These are phyloP conservation scores for Angophora floribunda DNA, from an alignment of 345 rosid genomes.

Conservation along the genomic window DNA sequence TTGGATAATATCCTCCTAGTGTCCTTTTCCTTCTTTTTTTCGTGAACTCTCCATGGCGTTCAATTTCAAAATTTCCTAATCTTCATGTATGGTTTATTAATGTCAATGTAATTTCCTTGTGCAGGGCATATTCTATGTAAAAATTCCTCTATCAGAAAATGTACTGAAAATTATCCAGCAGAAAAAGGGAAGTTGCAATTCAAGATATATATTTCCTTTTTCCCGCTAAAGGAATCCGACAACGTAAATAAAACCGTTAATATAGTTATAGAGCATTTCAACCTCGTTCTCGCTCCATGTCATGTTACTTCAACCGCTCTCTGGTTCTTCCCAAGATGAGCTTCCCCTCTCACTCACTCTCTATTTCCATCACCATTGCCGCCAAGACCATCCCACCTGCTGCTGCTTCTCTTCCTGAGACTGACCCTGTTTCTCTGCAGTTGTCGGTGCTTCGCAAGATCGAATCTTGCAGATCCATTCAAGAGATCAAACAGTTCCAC, in stretches of 20 bases:
- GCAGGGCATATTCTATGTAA: no score
- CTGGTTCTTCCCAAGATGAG: background rate
- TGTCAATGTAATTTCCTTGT: background rate
- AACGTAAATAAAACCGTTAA: background rate
- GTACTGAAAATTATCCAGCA: background rate
- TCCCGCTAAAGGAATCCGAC: background rate
- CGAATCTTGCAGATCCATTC: conserved; percentile 15
- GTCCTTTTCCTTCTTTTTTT: background rate
- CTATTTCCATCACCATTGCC: background rate
- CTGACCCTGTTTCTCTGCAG: background rate
- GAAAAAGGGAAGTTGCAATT: no score
- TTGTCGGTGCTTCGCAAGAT: conserved; percentile 1
- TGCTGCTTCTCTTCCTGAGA: background rate
- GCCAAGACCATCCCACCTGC: background rate
- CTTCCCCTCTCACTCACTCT: background rate
- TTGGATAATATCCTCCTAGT: background rate
- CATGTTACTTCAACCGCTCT: conserved; percentile 6
- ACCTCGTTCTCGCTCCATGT: background rate
- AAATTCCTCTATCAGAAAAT: no score
- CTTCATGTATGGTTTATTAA: background rate
- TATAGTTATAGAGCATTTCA: background rate
- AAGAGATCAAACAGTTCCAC: conserved; percentile 24
- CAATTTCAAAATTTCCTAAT: background rate
- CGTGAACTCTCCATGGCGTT: background rate
- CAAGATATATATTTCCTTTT: no score